These are phyloP conservation scores for Candida tallmaniae DNA, from an alignment of 805 yeast species.

Conservation along the genomic window DNA sequence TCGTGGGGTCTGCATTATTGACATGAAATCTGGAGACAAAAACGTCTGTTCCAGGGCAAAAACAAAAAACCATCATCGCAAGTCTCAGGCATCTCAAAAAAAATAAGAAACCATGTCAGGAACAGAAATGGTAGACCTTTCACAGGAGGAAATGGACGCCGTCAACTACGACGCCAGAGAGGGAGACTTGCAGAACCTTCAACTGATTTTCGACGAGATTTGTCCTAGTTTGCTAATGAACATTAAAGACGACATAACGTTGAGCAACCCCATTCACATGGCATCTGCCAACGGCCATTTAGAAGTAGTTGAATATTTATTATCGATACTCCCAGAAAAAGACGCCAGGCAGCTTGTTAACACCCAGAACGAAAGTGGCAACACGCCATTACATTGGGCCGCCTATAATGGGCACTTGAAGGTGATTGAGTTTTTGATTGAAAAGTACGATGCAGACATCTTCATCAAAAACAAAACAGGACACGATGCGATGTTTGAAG, in stretches of 20 bases:
- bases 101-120: conserved; percentile 11
- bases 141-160: conserved; percentile 79
- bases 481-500: conserved; percentile 85
- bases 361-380: conserved; percentile 69
- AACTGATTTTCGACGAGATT: conserved; percentile 59
- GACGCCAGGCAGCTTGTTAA: conserved; percentile 36
- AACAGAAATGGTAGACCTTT: conserved; percentile 23
- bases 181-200: conserved; percentile 77
- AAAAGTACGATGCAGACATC: conserved; percentile 75
- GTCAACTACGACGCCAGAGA: conserved; percentile 79
- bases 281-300: conserved; percentile 93
- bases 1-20: too few species aligned
- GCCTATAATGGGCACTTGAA: conserved; percentile 79
- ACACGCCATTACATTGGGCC: conserved; percentile 97
- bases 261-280: conserved; percentile 84
- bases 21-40: too few species aligned
- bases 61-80: too few species aligned
- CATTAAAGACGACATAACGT: conserved; percentile 60
- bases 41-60: too few species aligned
- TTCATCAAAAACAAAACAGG: conserved; percentile 67
- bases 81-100: conserved; percentile 3
- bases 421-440: conserved; percentile 65
- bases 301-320: conserved; percentile 58
- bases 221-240: conserved; percentile 38
- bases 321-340: conserved; percentile 43